Percentiles rank a stretch among this genome's conserved stretches.
phyloP scores from a whole-genome alignment of 768 basidiomycete genomes.

The Termitomyces sp. region DNA sequence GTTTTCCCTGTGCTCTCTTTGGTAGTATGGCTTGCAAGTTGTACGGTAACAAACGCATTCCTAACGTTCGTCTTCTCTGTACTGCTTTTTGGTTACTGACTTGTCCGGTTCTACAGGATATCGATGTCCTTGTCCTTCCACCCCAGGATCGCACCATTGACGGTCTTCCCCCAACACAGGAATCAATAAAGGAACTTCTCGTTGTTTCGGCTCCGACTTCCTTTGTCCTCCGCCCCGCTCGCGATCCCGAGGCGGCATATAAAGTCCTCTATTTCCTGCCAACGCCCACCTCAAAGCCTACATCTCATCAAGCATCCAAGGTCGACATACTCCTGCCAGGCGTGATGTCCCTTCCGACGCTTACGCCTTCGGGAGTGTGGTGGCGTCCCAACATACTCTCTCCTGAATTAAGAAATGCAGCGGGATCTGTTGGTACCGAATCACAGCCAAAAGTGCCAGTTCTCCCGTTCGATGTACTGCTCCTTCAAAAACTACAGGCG shows the following conservation, averaged over 20 bases:
- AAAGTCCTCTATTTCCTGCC: conserved; percentile 13
- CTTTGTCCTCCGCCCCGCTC: conserved; percentile 5
- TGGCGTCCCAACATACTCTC: background rate
- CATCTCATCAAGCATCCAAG: background rate
- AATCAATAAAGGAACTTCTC: conserved; percentile 11
- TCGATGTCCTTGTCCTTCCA: conserved; percentile 14
- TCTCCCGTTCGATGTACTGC: conserved; percentile 11
- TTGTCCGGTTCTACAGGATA: conserved; percentile 4
- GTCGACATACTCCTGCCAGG: conserved; percentile 16
- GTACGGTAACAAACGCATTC: conserved; percentile 12
- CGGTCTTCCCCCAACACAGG: conserved; percentile 6
- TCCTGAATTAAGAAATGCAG: background rate
- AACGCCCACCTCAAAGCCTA: conserved; percentile 8
- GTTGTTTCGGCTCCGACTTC: conserved; percentile 2
- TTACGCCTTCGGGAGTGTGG: background rate
- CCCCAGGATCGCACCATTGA: background rate
- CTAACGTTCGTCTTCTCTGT: conserved; percentile 6
- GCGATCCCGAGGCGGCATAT: conserved; percentile 12
- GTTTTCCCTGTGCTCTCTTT: conserved; percentile 10
- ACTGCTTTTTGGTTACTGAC: background rate
- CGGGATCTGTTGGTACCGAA: background rate
- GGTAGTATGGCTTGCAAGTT: conserved; percentile 16
- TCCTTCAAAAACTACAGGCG: conserved; percentile 16
- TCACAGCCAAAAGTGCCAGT: conserved; percentile 5
- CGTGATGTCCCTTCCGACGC: conserved; percentile 14